Evolutionary conservation across 1,284 basidiomycete species (phyloP).

Genomic region (Puccinia polysora): DNA sequence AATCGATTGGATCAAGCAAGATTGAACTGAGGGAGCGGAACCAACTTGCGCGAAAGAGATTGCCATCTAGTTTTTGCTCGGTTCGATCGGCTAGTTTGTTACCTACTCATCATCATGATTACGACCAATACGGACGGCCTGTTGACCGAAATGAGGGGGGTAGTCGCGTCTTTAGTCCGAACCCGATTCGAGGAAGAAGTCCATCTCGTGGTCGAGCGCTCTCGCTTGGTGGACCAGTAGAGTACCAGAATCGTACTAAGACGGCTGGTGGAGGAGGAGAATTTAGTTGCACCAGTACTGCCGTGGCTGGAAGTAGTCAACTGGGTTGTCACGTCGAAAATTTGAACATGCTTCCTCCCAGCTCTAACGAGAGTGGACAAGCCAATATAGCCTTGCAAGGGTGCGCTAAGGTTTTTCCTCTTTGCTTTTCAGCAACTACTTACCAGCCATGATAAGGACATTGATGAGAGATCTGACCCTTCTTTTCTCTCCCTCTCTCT

Average conservation of each 20-base stretch:
- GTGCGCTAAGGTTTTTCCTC: slow-evolving; percentile 2
- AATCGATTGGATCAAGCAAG: background rate
- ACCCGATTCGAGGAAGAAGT: background rate
- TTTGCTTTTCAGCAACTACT: background rate
- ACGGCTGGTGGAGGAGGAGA: too few species aligned
- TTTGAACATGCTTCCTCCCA: background rate
- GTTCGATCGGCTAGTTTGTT: background rate
- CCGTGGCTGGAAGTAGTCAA: background rate
- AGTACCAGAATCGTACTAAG: too few species aligned
- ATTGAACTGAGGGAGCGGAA: background rate
- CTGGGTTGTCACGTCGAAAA: background rate
- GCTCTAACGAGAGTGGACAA: background rate
- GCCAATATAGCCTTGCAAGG: slow-evolving; percentile 41
- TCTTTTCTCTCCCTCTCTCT: background rate
- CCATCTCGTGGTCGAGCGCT: too few species aligned
- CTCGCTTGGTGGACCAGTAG: too few species aligned
- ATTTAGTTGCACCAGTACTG: too few species aligned
- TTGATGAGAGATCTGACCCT: background rate
- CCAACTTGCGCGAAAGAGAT: background rate
- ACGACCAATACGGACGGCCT: background rate
- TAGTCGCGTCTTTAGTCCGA: background rate
- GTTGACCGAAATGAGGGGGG: background rate
- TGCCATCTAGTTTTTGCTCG: background rate
- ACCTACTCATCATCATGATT: background rate
- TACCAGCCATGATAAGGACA: background rate